Percentiles rank a stretch among this genome's conserved stretches.
Conservation (phyloP, 768 basidiomycete genomes). For the Rhizopogon roseolus region DNA sequence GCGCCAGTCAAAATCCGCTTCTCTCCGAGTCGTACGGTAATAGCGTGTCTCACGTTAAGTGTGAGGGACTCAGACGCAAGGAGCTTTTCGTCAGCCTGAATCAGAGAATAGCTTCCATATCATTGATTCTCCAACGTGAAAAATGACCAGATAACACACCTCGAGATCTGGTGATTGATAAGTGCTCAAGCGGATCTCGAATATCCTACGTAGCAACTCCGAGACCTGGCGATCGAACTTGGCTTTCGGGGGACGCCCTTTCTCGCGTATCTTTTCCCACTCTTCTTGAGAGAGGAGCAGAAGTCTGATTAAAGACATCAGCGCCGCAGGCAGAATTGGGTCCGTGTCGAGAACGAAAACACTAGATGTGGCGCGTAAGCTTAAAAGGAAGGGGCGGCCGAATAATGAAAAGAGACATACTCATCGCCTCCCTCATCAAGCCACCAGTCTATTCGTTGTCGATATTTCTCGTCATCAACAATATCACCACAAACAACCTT, state of each 20-base stretch:
- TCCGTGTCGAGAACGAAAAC: constrained; percentile 53
- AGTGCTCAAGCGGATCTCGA: constrained; percentile 44
- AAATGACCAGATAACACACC: constrained; percentile 20
- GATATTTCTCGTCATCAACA: constrained; percentile 8
- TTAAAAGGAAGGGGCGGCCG: background rate
- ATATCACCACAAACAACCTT: constrained; percentile 23
- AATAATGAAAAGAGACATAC: constrained; percentile 38
- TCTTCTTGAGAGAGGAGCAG: constrained; percentile 52
- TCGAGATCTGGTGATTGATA: constrained; percentile 55
- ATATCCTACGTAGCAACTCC: constrained; percentile 40
- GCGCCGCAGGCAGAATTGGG: constrained; percentile 44
- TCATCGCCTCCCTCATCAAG: constrained; percentile 88
- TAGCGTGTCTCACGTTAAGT: constrained; percentile 52
- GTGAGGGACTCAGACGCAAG: constrained; percentile 26
- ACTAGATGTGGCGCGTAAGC: constrained; percentile 25
- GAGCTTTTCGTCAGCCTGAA: constrained; percentile 48
- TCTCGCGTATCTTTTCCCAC: constrained; percentile 55
- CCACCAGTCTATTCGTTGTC: constrained; percentile 88
- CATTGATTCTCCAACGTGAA: background rate
- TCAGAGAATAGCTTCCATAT: constrained; percentile 8
- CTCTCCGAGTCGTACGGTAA: constrained; percentile 76
- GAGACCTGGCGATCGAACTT: constrained; percentile 44
- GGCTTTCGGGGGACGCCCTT: constrained; percentile 72
- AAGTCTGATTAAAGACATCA: constrained; percentile 63
- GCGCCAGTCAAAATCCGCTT: constrained; percentile 54